Percentiles rank a stretch among this genome's conserved stretches.
phyloP scores from a whole-genome alignment of 331 rosid species.

The Pyrus hybrid region DNA sequence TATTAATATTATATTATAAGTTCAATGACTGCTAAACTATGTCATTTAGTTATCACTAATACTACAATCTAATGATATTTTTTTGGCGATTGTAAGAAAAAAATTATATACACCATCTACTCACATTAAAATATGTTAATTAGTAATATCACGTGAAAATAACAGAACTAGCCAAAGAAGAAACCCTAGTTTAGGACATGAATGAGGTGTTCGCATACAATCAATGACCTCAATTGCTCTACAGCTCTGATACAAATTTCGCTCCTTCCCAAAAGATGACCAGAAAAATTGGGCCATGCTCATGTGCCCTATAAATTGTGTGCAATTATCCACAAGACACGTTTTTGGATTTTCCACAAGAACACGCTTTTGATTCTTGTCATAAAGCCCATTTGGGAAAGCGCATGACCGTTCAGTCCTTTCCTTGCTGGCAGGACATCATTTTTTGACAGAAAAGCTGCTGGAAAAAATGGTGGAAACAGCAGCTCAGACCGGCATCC shows the following conservation, averaged over 20 bases:
- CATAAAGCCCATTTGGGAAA: background rate
- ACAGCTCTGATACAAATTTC: background rate
- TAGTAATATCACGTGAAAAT: too few relatives aligned
- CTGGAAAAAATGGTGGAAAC: conserved; percentile 80
- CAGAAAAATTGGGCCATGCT: background rate
- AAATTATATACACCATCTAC: too few relatives aligned
- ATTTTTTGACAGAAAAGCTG: conserved; percentile 66
- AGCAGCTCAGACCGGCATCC: conserved; percentile 63
- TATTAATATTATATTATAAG: too few relatives aligned
- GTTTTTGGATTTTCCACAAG: background rate
- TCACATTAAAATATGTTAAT: too few relatives aligned
- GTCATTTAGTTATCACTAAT: too few relatives aligned
- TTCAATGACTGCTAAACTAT: rapidly evolving
- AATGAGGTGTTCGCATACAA: background rate
- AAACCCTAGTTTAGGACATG: background rate
- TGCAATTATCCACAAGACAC: background rate
- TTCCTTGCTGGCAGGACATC: conserved; percentile 49
- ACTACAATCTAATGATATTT: too few relatives aligned
- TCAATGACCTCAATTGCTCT: background rate
- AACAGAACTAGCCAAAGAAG: too few relatives aligned
- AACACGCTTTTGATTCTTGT: background rate
- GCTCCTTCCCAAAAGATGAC: background rate
- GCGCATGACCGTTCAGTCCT: background rate
- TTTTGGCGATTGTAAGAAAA: too few relatives aligned
- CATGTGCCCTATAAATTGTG: background rate